phyloP scores from a whole-genome alignment of 2,329 filamentous ascomycete genomes.

The Monosporascus sp. region DNA sequence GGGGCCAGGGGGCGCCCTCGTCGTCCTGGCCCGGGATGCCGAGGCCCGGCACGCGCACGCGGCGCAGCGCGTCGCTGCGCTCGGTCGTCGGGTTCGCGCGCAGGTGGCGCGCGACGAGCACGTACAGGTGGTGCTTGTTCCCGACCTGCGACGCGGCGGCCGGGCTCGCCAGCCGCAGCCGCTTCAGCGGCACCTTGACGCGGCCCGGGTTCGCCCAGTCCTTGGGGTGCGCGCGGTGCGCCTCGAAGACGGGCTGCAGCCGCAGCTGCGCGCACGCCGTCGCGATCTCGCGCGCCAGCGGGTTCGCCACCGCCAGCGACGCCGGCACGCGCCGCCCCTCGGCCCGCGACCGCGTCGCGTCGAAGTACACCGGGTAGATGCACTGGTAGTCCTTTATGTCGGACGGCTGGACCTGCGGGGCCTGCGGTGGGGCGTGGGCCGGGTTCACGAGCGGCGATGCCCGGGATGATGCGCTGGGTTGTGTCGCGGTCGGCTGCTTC shows the following conservation, averaged over 20 bases:
- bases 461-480: slow-evolving; percentile 11
- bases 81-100: slow-evolving; percentile 72
- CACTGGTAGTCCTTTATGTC: slow-evolving; percentile 76
- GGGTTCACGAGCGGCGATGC: slow-evolving; percentile 30
- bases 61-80: slow-evolving; percentile 58
- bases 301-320: slow-evolving; percentile 72
- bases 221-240: slow-evolving; percentile 87
- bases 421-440: slow-evolving; percentile 31
- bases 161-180: slow-evolving; percentile 11
- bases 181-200: slow-evolving; percentile 73
- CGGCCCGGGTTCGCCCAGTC: slow-evolving; percentile 97
- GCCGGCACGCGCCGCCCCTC: slow-evolving; percentile 75
- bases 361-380: slow-evolving; percentile 95
- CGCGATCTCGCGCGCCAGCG: slow-evolving; percentile 83
- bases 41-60: slow-evolving; percentile 68
- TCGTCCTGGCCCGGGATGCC: slow-evolving; percentile 58
- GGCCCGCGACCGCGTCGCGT: slow-evolving; percentile 66
- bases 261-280: slow-evolving; percentile 74
- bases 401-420: slow-evolving; percentile 39
- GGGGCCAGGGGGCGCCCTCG: slow-evolving; percentile 62
- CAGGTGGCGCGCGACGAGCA: slow-evolving; percentile 73
- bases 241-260: slow-evolving; percentile 75
- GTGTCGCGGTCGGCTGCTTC: slow-evolving; percentile 21
- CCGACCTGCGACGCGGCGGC: slow-evolving; percentile 45
- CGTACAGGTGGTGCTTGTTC: slow-evolving; percentile 83